Evolutionary conservation across 139 green algal genomes (phyloP), one percentile per base, ranked within the genome.

Genomic region (Ettlia oleoabundans): DNA sequence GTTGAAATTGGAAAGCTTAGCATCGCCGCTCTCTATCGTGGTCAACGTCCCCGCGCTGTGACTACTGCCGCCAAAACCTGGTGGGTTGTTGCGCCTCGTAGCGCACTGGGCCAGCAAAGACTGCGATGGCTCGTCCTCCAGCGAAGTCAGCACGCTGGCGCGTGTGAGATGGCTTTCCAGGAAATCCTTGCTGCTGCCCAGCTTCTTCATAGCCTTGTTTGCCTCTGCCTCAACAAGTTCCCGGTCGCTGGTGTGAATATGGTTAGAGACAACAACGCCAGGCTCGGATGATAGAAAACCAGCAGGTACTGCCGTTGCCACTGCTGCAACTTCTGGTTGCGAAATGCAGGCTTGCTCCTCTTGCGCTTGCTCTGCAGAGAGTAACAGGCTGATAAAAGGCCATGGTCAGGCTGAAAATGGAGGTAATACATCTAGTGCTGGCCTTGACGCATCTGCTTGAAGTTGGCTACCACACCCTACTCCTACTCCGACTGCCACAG

Each of bases 151-250:
- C 68, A 84, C 68, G 21, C 68, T 79, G 38, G 68, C 79, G 0
- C 79, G 52, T 40, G 24, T 55, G 4, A 84, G 79, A 52, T 84
- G 79, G 79, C 79, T 84, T 24, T 75, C 79, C 68, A 84, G 0
- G 30, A 84, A 84, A 1, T 84, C 65, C 79, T 78, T 62, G 53
- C 53, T 84, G 68, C 40, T 61, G n/a, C 30, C 42, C 6, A 75
- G 30, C 79, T 84, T 84, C n/a, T 62, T 68, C 38, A 77, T 58
- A 32, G 30, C 66, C 30, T 76, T 75, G 0, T 51, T 19, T 1
- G 63, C 61, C 61, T 73, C 40, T 8, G 19, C 58, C 75, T 72
- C 40, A 22, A 37, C 28, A 5, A 47, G 30, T 5, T 47, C 30
- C 15, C 35, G 64, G 18, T 71, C 55, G 55, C 55, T 65, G 18